phyloP scores from a whole-genome alignment of 768 basidiomycete genomes.

The Lactarius indigo region DNA sequence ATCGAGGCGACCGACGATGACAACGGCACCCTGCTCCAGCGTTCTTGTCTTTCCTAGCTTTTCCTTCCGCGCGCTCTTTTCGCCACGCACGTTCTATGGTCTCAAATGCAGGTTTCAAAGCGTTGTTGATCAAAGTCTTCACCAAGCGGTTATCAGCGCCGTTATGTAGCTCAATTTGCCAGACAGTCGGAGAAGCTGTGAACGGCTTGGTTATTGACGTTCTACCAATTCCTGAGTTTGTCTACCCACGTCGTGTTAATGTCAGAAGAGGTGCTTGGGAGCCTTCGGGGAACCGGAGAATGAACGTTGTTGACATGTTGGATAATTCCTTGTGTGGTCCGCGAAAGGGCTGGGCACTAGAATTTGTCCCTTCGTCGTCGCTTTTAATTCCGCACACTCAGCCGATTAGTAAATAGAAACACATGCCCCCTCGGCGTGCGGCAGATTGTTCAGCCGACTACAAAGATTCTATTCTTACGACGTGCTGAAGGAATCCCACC shows the following conservation, averaged over 20 bases:
- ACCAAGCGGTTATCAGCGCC: conserved; percentile 72
- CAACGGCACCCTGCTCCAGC: conserved; percentile 67
- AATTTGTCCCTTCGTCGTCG: not conserved
- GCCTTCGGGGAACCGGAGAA: conserved; percentile 24
- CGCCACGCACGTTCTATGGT: conserved; percentile 73
- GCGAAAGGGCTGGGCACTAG: not conserved
- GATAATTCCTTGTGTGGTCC: not conserved
- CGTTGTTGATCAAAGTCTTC: conserved; percentile 51
- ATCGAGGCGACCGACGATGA: conserved; percentile 68
- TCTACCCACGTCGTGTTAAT: conserved; percentile 58
- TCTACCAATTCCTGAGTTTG: not conserved
- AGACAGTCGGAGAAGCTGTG: conserved; percentile 55
- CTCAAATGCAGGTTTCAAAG: conserved; percentile 67
- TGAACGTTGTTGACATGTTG: conserved; percentile 37
- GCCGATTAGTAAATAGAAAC: not conserved
- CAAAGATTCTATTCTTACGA: too few species aligned
- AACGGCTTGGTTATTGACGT: not conserved
- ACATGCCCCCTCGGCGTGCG: not conserved
- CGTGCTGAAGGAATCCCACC: not conserved
- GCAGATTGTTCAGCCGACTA: too few species aligned
- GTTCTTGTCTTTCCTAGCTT: conserved; percentile 37
- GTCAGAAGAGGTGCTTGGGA: conserved; percentile 38
- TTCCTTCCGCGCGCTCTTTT: conserved; percentile 37
- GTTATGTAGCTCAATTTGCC: conserved; percentile 81
- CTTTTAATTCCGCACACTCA: not conserved